A percentile compares a stretch with the other conserved stretches of the same genome.
phyloP scores from a whole-genome alignment of 768 basidiomycete genomes.

The Crassisporium funariophilum region DNA sequence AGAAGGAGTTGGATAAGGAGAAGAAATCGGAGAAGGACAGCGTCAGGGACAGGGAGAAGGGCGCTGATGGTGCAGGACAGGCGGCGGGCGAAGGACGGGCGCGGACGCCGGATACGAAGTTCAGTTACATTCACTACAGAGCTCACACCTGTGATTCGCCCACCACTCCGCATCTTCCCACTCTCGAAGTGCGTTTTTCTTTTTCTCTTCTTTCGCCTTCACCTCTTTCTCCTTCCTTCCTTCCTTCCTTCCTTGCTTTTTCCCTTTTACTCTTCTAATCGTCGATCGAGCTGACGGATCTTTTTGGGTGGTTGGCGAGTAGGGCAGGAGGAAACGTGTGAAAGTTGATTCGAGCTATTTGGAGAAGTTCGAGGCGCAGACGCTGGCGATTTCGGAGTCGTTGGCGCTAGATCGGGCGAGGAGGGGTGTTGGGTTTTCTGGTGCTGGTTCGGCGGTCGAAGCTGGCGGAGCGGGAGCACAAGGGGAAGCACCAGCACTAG shows the following conservation, averaged over 20 bases:
- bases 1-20: too few relatives aligned
- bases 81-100: slow-evolving; percentile 12
- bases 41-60: slow-evolving; percentile 48
- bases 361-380: slow-evolving; percentile 14
- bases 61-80: slow-evolving; percentile 36
- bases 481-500: too few relatives aligned
- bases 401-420: neutral
- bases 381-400: neutral
- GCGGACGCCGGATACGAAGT: slow-evolving; percentile 1
- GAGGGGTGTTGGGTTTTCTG: neutral
- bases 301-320: neutral
- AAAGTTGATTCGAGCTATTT: slow-evolving; percentile 21
- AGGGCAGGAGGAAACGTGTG: slow-evolving; percentile 17
- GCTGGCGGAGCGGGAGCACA: too few relatives aligned
- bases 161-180: too few relatives aligned
- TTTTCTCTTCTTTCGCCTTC: too few relatives aligned
- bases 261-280: too few relatives aligned
- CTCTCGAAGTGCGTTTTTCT: too few relatives aligned
- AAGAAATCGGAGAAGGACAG: too few relatives aligned
- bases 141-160: slow-evolving; percentile 2
- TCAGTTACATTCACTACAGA: slow-evolving; percentile 17
- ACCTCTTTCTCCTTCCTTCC: too few relatives aligned
- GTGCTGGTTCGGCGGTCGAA: neutral
- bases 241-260: too few relatives aligned
- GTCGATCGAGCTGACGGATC: too few relatives aligned